phyloP scores from a whole-genome alignment of 768 basidiomycete species.

The Boletus vinaceobasis region DNA sequence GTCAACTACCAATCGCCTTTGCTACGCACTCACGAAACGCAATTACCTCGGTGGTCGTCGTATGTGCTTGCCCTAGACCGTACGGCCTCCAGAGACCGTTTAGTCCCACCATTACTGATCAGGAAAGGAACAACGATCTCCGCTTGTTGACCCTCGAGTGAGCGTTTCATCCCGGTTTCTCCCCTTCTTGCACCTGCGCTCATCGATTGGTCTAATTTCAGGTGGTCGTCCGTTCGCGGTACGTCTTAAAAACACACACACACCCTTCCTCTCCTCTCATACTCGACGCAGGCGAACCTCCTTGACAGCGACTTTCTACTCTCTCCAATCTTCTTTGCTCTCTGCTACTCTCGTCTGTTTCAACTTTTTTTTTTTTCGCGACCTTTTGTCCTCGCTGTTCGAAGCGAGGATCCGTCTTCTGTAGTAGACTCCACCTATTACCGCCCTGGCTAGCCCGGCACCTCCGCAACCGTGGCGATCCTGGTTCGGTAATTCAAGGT shows the following conservation, averaged over 20 bases:
- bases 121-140: conserved; percentile 74
- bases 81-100: conserved; percentile 38
- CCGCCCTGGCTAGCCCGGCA: conserved; percentile 62
- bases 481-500: conserved; percentile 65
- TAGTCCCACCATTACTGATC: conserved; percentile 67
- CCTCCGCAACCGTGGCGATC: conserved; percentile 69
- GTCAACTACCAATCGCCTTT: conserved; percentile 21
- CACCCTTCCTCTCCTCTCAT: conserved; percentile 13
- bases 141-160: conserved; percentile 80
- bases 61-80: conserved; percentile 15
- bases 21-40: conserved; percentile 17
- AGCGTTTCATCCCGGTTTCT: conserved; percentile 31
- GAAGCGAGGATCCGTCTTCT: conserved; percentile 69
- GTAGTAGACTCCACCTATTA: conserved; percentile 43
- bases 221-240: conserved; percentile 83
- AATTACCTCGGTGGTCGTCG: conserved; percentile 20
- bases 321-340: conserved; percentile 4
- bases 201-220: conserved; percentile 27
- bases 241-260: conserved; percentile 25
- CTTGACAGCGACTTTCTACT: conserved; percentile 46
- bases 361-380: conserved; percentile 33
- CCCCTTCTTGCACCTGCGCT: conserved; percentile 14
- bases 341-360: conserved; percentile 9
- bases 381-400: conserved; percentile 56
- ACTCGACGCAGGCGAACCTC: conserved; percentile 65